A percentile compares a stretch with the other conserved stretches of the same genome.
phyloP scores from a whole-genome alignment of 352 stramenopile species.

The Phytopythium boreale region DNA sequence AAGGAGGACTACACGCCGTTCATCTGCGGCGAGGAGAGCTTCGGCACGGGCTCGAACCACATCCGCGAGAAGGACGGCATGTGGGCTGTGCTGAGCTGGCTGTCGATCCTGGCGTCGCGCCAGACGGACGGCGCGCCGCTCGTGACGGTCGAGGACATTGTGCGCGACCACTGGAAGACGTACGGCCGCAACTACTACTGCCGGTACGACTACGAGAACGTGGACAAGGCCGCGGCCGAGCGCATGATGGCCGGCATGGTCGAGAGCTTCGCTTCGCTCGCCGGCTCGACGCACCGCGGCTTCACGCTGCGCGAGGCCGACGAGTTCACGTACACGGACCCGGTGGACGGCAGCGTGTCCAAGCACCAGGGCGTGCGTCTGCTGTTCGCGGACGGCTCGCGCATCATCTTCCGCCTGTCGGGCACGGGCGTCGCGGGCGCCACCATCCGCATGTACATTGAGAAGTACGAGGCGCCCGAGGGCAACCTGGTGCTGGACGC shows the following conservation, averaged over 20 bases:
- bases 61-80: constrained; percentile 99
- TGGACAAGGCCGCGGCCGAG: constrained; percentile 88
- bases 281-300: constrained; percentile 67
- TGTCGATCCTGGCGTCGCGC: constrained; percentile 96
- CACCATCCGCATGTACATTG: constrained; percentile 99
- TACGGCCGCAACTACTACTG: constrained; percentile 99
- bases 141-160: constrained; percentile 95
- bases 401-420: constrained; percentile 97
- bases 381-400: constrained; percentile 93
- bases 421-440: constrained; percentile 96
- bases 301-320: constrained; percentile 89
- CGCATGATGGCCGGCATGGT: constrained; percentile 73
- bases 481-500: constrained; percentile 84
- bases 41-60: constrained; percentile 98
- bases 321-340: constrained; percentile 99
- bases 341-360: constrained; percentile 95
- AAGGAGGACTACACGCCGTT: constrained; percentile 98
- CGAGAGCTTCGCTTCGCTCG: constrained; percentile 55
- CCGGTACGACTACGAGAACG: constrained; percentile 99
- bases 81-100: constrained; percentile 98
- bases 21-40: constrained; percentile 98
- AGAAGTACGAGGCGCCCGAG: constrained; percentile 95
- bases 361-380: constrained; percentile 97
- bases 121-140: constrained; percentile 86
- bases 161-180: constrained; percentile 95